These are phyloP conservation scores for Colletotrichum chrysophilum DNA, from an alignment of 2,329 filamentous ascomycete species.

Conservation along the genomic window DNA sequence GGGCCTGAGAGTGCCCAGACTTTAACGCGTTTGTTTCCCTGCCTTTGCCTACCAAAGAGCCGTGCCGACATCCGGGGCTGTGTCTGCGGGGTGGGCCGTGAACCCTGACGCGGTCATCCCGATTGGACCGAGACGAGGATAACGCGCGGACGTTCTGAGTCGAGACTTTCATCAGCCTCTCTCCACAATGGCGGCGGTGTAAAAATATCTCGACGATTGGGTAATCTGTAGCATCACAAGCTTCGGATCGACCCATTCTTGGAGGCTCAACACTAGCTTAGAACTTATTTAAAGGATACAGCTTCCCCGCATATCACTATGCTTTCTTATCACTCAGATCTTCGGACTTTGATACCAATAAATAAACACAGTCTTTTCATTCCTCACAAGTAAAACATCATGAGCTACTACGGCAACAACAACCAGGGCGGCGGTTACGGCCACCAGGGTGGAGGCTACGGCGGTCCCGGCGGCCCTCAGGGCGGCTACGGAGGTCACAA, in stretches of 20 bases:
- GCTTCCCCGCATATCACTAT: slow-evolving; percentile 3
- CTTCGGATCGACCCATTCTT: slow-evolving; percentile 5
- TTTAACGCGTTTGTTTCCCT: slow-evolving; percentile 5
- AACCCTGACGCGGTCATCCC: slow-evolving; percentile 21
- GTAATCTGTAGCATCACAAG: slow-evolving; percentile 6
- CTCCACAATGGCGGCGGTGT: slow-evolving; percentile 20
- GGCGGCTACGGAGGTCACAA: background rate
- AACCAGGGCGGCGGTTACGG: slow-evolving; percentile 11
- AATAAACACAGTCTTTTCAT: background rate
- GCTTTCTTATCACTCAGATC: background rate
- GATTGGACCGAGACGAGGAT: slow-evolving; percentile 15
- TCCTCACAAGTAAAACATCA: background rate
- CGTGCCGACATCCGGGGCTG: slow-evolving; percentile 17
- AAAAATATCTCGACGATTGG: background rate
- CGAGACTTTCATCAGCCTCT: slow-evolving; percentile 16
- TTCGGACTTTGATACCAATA: background rate
- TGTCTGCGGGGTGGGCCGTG: slow-evolving; percentile 15
- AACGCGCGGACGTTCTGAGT: slow-evolving; percentile 19
- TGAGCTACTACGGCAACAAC: slow-evolving; percentile 14
- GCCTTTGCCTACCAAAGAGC: background rate
- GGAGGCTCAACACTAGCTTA: background rate
- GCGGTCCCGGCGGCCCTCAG: background rate
- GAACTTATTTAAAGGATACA: slow-evolving; percentile 15
- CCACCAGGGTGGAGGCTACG: background rate
- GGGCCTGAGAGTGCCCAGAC: slow-evolving; percentile 13